phyloP scores from a whole-genome alignment of 179 eudicot species.

The Spinacia oleracea region DNA sequence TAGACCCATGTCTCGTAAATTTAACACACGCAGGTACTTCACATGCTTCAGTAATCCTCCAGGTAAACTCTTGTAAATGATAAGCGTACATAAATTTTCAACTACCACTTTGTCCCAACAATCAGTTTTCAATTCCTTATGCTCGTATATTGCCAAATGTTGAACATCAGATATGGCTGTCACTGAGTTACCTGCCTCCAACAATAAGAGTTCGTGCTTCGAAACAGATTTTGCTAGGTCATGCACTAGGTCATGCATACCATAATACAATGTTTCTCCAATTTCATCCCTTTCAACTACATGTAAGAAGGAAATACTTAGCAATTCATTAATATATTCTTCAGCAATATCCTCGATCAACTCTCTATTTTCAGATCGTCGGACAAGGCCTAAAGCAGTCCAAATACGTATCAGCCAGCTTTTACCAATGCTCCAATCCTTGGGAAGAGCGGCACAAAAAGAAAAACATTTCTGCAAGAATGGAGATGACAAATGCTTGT shows the following conservation, averaged over 20 bases:
- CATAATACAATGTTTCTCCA: background rate
- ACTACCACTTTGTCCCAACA: background rate
- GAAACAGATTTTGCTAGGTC: slow-evolving; percentile 22
- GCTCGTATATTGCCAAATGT: background rate
- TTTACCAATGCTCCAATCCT: background rate
- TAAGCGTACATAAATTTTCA: slow-evolving; percentile 2
- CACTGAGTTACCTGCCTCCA: background rate
- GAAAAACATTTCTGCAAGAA: slow-evolving; percentile 26
- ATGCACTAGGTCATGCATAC: slow-evolving; percentile 27
- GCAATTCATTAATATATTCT: background rate
- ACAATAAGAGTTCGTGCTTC: background rate
- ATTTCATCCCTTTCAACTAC: background rate
- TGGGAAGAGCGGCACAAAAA: background rate
- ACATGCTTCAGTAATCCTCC: background rate
- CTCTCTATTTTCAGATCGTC: background rate
- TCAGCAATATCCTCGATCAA: slow-evolving; percentile 22
- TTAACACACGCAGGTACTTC: background rate
- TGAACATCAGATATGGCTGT: background rate
- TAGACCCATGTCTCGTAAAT: background rate
- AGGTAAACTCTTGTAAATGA: background rate
- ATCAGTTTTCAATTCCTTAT: background rate
- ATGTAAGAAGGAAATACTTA: slow-evolving; percentile 10
- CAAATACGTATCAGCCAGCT: background rate
- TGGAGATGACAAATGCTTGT: slow-evolving; percentile 14
- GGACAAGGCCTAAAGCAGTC: slow-evolving; percentile 25